These are phyloP conservation scores for Kwoniella mangroviensis DNA, from an alignment of 768 basidiomycete species.

Conservation along the genomic window DNA sequence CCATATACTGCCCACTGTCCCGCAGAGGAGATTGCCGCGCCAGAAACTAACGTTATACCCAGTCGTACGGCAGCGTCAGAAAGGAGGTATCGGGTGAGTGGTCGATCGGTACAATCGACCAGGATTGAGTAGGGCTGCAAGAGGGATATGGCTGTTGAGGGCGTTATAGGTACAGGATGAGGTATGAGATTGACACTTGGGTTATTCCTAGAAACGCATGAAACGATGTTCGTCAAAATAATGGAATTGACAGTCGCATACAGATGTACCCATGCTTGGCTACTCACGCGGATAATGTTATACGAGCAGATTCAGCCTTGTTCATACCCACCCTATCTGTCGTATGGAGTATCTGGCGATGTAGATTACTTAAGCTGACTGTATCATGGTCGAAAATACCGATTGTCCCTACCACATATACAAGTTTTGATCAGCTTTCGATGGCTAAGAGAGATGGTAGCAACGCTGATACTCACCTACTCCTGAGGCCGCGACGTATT, in stretches of 20 bases:
- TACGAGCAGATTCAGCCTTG: slow-evolving; percentile 82
- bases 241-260: no score
- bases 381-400: slow-evolving; percentile 86
- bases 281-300: slow-evolving; percentile 69
- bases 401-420: slow-evolving; percentile 67
- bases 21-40: slow-evolving; percentile 71
- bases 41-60: slow-evolving; percentile 82
- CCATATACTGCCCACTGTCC: slow-evolving; percentile 59
- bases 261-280: not conserved
- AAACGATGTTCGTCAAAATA: not conserved
- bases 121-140: slow-evolving; percentile 73
- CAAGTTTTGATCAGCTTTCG: not conserved
- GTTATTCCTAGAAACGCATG: slow-evolving; percentile 67
- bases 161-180: slow-evolving; percentile 63
- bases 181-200: slow-evolving; percentile 68
- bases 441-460: not conserved
- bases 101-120: slow-evolving; percentile 94
- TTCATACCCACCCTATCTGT: slow-evolving; percentile 71
- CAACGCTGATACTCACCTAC: slow-evolving; percentile 67
- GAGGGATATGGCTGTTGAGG: slow-evolving; percentile 64
- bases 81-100: slow-evolving; percentile 87
- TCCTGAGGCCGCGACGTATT: slow-evolving; percentile 90
- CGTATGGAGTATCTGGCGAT: slow-evolving; percentile 88
- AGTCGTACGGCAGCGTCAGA: slow-evolving; percentile 81
- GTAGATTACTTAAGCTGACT: slow-evolving; percentile 87